A percentile compares a stretch with the other conserved stretches of the same genome.
phyloP scores from a whole-genome alignment of 441 rosid species.

The Viola pubescens region DNA sequence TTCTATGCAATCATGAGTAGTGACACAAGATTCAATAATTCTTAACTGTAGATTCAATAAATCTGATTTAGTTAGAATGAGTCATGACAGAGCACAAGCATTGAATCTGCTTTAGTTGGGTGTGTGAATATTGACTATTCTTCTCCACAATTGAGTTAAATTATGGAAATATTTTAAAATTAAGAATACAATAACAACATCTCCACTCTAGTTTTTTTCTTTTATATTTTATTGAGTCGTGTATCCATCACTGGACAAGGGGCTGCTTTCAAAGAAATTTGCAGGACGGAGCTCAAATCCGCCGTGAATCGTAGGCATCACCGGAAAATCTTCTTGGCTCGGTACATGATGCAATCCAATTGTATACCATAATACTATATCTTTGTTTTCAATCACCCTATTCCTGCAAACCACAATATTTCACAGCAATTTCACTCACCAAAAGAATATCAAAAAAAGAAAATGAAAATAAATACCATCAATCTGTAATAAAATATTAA shows the following conservation, averaged over 20 bases:
- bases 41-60: no score
- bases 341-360: conserved; percentile 72
- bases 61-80: no score
- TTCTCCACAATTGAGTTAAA: neutral
- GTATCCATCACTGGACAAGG: conserved; percentile 17
- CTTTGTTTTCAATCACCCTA: conserved; percentile 53
- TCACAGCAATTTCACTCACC: neutral
- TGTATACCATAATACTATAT: conserved; percentile 71
- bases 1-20: no score
- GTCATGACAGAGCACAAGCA: no score
- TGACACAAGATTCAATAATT: no score
- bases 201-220: conserved; percentile 1
- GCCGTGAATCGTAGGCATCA: conserved; percentile 50
- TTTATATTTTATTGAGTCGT: neutral
- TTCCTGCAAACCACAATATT: conserved; percentile 37
- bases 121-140: neutral
- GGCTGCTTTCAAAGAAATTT: conserved; percentile 59
- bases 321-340: conserved; percentile 73
- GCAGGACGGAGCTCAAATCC: conserved; percentile 62
- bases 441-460: neutral
- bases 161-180: no score
- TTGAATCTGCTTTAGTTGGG: no score
- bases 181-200: neutral
- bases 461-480: no score
- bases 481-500: no score